A percentile compares a stretch with the other conserved stretches of the same genome.
Conservation (phyloP, 2,329 filamentous ascomycete species). For the Sporothrix globosa region DNA sequence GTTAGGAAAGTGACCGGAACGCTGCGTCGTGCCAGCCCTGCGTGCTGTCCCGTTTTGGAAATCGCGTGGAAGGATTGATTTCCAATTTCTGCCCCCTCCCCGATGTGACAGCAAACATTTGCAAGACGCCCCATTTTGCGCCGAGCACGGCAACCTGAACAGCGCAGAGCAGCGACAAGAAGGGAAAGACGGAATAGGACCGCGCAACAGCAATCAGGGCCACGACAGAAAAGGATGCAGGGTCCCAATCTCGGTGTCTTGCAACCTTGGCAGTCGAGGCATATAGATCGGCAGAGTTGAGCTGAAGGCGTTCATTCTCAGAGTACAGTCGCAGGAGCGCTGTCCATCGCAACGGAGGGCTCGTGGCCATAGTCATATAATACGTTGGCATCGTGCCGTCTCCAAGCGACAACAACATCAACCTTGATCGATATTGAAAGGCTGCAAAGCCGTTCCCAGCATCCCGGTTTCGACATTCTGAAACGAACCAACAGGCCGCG, state of each 20-base stretch:
- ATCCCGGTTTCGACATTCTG: neutral
- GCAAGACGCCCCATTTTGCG: neutral
- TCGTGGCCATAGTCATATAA: no score
- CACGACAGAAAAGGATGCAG: slow-evolving; percentile 14
- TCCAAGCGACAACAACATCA: slow-evolving; percentile 1
- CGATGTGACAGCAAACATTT: neutral
- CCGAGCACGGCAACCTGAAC: neutral
- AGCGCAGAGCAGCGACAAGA: neutral
- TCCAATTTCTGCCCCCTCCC: slow-evolving; percentile 6
- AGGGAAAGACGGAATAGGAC: neutral
- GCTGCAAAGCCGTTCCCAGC: neutral
- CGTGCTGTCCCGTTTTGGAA: neutral
- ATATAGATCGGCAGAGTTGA: slow-evolving; percentile 24
- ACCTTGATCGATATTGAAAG: neutral
- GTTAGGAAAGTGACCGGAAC: neutral
- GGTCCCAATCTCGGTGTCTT: neutral
- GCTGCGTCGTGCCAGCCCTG: neutral
- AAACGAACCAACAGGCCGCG: neutral
- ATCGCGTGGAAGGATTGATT: neutral
- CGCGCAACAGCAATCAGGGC: neutral
- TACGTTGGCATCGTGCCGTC: neutral
- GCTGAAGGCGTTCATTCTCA: slow-evolving; percentile 1
- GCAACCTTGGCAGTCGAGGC: slow-evolving; percentile 22
- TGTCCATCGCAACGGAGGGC: no score
- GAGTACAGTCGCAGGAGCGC: no score